These are phyloP conservation scores for Pogostemon cablin DNA, from an alignment of 257 asterid species.

Conservation along the genomic window DNA sequence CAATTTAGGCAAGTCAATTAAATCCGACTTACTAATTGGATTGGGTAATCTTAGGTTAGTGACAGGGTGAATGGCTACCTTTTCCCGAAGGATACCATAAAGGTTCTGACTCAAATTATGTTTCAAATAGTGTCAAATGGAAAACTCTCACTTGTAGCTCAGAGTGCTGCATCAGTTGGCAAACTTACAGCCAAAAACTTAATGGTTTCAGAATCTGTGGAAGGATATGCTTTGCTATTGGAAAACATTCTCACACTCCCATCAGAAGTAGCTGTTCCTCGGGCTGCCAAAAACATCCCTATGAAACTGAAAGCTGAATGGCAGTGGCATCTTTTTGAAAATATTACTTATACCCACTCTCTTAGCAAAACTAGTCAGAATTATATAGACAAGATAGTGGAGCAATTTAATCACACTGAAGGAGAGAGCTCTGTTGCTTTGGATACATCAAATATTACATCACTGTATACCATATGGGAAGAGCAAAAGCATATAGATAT, in stretches of 20 bases:
- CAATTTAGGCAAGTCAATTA: too few relatives aligned
- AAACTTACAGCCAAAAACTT: conserved; percentile 68
- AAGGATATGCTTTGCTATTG: conserved; percentile 75
- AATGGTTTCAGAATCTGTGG: conserved; percentile 78
- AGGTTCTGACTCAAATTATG: conserved; percentile 52
- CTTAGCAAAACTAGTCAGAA: conserved; percentile 33
- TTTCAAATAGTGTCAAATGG: conserved; percentile 74
- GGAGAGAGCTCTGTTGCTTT: conserved; percentile 43
- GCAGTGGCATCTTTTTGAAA: conserved; percentile 71
- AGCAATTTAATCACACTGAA: conserved; percentile 51
- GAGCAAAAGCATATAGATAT: conserved; percentile 69
- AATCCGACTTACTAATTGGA: conserved; percentile 39
- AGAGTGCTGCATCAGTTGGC: conserved; percentile 62
- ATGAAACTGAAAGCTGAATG: conserved; percentile 64
- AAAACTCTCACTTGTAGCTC: conserved; percentile 69
- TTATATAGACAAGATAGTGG: conserved; percentile 54
- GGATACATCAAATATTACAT: conserved; percentile 45
- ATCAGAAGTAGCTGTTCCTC: conserved; percentile 69
- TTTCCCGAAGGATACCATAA: conserved; percentile 61
- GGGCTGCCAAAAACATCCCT: conserved; percentile 53
- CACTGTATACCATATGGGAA: conserved; percentile 75
- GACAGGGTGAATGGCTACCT: conserved; percentile 79
- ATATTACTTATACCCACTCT: conserved; percentile 34
- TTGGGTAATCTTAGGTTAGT: conserved; percentile 54
- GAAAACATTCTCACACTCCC: conserved; percentile 73